Evolutionary conservation across 208 protist species (phyloP).

Genomic region (Herpetomonas tarakana): DNA sequence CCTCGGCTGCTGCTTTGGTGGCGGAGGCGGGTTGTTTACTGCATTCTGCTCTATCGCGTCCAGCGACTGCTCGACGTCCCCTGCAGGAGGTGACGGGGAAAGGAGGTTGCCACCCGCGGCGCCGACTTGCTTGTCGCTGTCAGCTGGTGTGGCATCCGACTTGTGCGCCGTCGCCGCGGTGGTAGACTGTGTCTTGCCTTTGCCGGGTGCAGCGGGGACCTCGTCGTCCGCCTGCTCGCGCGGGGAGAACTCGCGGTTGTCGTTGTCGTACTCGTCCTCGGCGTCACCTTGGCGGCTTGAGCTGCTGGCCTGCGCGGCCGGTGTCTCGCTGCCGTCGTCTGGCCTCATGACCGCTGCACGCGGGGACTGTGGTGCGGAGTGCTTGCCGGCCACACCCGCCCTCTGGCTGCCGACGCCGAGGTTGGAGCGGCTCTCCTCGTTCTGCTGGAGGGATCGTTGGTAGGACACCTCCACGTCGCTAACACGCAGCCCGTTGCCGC

Average conservation of each 20-base stretch:
- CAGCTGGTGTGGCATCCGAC: not conserved
- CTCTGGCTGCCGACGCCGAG: not conserved
- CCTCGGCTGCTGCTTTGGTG: not conserved
- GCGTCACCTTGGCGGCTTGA: not conserved
- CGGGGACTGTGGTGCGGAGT: not conserved
- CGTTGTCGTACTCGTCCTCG: conserved; percentile 15
- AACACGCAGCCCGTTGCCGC: conserved; percentile 18
- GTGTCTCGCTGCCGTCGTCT: conserved; percentile 22
- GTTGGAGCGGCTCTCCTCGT: not conserved
- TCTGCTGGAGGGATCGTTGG: conserved; percentile 4
- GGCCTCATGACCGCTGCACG: not conserved
- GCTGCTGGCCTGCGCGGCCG: conserved; percentile 10
- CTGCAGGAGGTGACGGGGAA: not conserved
- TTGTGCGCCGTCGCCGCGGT: not conserved
- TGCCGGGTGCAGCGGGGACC: not conserved
- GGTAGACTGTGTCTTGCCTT: not conserved
- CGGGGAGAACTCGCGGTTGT: conserved; percentile 26
- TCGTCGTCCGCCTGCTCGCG: conserved; percentile 18
- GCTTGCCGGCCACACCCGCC: not conserved
- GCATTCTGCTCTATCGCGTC: conserved; percentile 5
- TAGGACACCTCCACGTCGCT: conserved; percentile 35
- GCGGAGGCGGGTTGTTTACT: not conserved
- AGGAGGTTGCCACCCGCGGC: no score
- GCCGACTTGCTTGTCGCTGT: no score
- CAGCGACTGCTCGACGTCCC: not conserved